Base-by-base conservation (phyloP, 73 alveolate genomes). In the Paramecium pentaurelia region DNA sequence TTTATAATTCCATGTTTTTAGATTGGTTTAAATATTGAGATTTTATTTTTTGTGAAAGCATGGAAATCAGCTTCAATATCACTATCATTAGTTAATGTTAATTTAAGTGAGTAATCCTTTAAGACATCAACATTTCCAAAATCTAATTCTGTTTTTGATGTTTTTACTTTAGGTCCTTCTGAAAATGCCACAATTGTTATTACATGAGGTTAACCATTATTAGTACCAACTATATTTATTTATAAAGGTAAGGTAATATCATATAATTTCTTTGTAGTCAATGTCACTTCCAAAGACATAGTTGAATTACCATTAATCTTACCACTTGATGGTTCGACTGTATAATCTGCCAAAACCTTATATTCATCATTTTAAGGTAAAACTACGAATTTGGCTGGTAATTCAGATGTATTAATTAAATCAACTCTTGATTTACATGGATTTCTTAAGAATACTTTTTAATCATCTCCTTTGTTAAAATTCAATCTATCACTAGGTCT, bases 351-450 rank as follows among this genome's bases (percentile, higher is more conserved):
- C 58, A 97, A 95, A 28, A 98, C 96, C 84, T 97, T 97, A 71
- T 97, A 95, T 94, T 97, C 98, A 83, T 98, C 99, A 88, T 98
- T 99, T 94, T 99, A 98, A 54, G 99, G 98, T 75, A 94, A 95
- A 36, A 98, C 97, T 94, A 98, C 99, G 88, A 97, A 99, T 94
- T 99, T 99, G n/a, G 99, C 99, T 92, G 97, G 98, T 60, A 99
- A 95, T 71, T 97, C 95, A 32, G 99, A 97, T 12, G 97, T 97
- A 93, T 99, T 99, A 93, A 96, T 97, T 59, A 99, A 87, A 93
- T 97, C 98, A 58, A 99, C 95, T 45, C 97, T 96, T 38, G 95
- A 92, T 71, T 97, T 98, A 68, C 96, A 97, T 49, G 99, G 99
- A 93, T 98, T 99, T 86, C 99, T 95, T 70, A 99, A 93, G 96